Evolutionary conservation across 257 asterid species (phyloP).

Genomic region (Ehretia macrophylla): DNA sequence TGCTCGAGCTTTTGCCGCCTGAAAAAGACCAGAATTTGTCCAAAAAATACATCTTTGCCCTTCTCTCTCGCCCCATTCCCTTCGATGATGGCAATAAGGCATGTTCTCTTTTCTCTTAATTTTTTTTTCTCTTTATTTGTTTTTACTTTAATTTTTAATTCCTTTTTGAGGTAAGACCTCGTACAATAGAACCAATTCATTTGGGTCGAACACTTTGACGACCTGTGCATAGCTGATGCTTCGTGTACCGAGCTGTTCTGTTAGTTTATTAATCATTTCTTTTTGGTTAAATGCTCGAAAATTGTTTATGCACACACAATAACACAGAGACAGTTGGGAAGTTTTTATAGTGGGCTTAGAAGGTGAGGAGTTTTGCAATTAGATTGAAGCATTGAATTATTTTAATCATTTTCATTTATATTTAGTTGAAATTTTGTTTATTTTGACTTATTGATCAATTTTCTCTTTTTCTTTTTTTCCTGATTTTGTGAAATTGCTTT

Average conservation of each 20-base stretch:
- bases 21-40: conserved; percentile 28
- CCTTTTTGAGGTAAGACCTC: too few relatives aligned
- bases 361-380: neutral
- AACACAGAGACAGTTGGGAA: neutral
- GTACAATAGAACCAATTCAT: too few relatives aligned
- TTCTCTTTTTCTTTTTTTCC: neutral
- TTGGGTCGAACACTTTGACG: too few relatives aligned
- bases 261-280: too few relatives aligned
- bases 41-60: conserved; percentile 77
- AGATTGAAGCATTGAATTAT: neutral
- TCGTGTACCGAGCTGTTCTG: too few relatives aligned
- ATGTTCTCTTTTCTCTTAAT: conserved; percentile 10
- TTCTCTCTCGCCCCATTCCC: conserved; percentile 70
- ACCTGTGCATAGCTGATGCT: too few relatives aligned
- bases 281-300: too few relatives aligned
- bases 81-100: conserved; percentile 80
- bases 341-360: neutral
- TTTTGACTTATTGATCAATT: neutral
- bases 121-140: neutral
- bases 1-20: conserved; percentile 55
- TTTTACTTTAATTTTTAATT: too few relatives aligned
- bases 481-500: neutral
- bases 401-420: too few relatives aligned
- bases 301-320: neutral
- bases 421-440: too few relatives aligned